Base-by-base conservation (phyloP, 2,329 filamentous ascomycete species). In the Curvularia spicifera region DNA sequence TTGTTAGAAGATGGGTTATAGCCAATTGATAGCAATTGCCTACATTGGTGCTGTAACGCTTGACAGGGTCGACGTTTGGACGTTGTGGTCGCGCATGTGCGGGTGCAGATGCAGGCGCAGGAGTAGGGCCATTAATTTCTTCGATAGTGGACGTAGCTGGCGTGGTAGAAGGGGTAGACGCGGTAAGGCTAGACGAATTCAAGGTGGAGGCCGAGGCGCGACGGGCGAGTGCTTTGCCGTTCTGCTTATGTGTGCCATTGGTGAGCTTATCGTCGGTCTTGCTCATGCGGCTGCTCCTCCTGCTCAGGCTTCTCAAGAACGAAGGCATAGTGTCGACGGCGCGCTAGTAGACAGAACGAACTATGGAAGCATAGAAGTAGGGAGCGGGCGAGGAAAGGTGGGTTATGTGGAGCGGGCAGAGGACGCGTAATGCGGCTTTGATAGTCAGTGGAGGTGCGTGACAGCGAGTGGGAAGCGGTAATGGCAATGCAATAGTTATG, bases 291-390 rank as follows among this genome's bases (percentile, higher is more conserved):
- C 66, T 69, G 56, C 91, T 95, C 68, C 89, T 88, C 68, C 91
- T 87, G 68, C 91, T 89, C 56, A 96, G 79, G 72, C 89, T 87
- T 77, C 87, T 91, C 70, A 95, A 83, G 72, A 96, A 91, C 43
- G 88, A 80, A 72, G 79, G 79, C 79, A 81, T 81, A 45, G 49
- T 60, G 28, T 54, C 46, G 56, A 60, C 51, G 46, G 53, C 29
- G 55, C 33, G 53, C 24, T 59, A 61, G 51, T 35, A 49, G 60
- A 46, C 10, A 46, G 18, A 50, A 40, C 42, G 42, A 31, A 48
- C 45, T 64, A 67, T 31, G 45, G n/a, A 60, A 46, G 50, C 68
- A 70, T 66, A 47, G 46, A 57, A 44, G 40, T 50, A 57, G 24
- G 48, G 37, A 66, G 57, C 53, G 64, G 65, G 58, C 56, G 63